Evolutionary conservation across 306 rosid genomes (phyloP), one percentile per base, ranked within the genome.

Genomic region (Begonia peltatifolia): DNA sequence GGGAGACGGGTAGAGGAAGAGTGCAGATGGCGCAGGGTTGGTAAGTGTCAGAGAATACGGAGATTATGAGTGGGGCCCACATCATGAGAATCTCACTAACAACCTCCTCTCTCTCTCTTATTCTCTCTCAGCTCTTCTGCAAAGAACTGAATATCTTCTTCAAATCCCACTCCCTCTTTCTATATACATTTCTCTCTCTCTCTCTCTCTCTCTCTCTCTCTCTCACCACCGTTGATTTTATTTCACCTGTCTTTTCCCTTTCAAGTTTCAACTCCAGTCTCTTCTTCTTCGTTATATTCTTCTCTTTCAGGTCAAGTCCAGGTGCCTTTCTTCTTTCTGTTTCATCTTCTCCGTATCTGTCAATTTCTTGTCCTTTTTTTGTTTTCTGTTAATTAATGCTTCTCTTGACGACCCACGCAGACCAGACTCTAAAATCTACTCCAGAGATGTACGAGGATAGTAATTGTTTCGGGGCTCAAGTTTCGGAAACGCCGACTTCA

Each of bases 391-490:
- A 44, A 44, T 44, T 12, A 44, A 44, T 25, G 12, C 3, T 12
- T 42, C 6, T 42, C 11, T 6, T 2, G 46, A 42, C 46, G 12
- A 42, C 1, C 23, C 46, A 10, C 42, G 42, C 10, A 15, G 30
- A 0, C 12, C 14, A 52, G 42, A 36, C 25, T 9, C 51, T 25
- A 9, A 58, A 14, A 14, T 47, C 46, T 35, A 46, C 47, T 62
- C 44, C 59, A 30, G 70, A 76, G 38, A 65, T 77, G 83, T 77
- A 63, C 44, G 63, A 41, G 43, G 72, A 66, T 17, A 38, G 63
- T 54, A 69, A 74, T 64, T 72, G 84, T 63, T 82, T 74, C 74
- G 93, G 84, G 61, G 74, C 88, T 59, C 42, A 52, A 54, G 62
- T 42, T 22, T 49, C 60, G 47, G 52, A 43, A 38, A 58, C 36